A percentile compares a stretch with the other conserved stretches of the same genome.
Conservation (phyloP, 345 rosid genomes). For the Hevea brasiliensis region DNA sequence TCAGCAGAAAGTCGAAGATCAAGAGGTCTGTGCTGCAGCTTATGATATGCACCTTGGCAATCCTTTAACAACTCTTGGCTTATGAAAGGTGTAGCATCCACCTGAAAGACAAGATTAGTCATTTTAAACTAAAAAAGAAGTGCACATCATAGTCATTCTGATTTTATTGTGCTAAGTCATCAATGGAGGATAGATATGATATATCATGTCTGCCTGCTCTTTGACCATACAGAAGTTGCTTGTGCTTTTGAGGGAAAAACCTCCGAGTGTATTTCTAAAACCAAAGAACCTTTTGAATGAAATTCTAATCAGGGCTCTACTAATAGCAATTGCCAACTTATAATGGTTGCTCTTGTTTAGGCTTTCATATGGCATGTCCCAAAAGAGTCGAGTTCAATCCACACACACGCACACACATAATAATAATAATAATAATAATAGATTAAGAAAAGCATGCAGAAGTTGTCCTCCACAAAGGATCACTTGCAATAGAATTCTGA, state of each 20-base stretch:
- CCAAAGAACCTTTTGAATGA: background rate
- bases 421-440: too few relatives aligned
- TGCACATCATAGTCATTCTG: background rate
- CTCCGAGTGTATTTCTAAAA: background rate
- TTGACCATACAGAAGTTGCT: background rate
- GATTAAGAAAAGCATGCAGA: too few relatives aligned
- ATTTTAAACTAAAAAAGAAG: background rate
- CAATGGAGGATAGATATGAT: background rate
- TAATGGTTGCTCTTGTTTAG: background rate
- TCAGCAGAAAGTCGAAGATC: constrained; percentile 38
- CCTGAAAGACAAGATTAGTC: constrained; percentile 33
- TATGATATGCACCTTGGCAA: constrained; percentile 5
- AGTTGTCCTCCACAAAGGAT: too few relatives aligned
- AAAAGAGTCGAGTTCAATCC: background rate
- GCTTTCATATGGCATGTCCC: background rate
- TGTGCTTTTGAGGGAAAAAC: background rate
- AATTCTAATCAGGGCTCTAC: background rate
- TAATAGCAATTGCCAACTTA: background rate
- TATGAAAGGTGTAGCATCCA: background rate
- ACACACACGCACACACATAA: too few relatives aligned
- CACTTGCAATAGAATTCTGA: background rate
- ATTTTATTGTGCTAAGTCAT: constrained; percentile 8
- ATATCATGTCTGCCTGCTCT: background rate
- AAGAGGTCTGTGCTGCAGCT: constrained; percentile 27
- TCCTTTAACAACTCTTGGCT: constrained; percentile 21